These are phyloP conservation scores for Taphrina populina DNA, from an alignment of 1,139 yeast genomes.

Conservation along the genomic window DNA sequence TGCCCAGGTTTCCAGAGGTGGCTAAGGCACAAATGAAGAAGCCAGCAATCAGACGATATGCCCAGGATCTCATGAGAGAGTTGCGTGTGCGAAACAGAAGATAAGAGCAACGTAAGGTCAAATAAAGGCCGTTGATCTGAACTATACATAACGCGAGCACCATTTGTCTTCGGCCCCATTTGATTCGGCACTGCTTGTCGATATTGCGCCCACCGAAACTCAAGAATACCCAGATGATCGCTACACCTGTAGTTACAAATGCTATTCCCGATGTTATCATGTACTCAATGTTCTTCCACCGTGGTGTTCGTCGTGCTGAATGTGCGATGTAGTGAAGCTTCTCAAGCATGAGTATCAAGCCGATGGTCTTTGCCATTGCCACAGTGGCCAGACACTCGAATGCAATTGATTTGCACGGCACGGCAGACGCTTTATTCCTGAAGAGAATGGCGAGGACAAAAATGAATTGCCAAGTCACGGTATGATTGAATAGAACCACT, in stretches of 20 bases:
- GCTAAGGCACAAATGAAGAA: not conserved
- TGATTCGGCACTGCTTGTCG: not conserved
- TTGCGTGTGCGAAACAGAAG: not conserved
- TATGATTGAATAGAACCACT: no score
- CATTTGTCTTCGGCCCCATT: no score
- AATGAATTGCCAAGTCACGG: no score
- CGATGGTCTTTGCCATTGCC: no score
- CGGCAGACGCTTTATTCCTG: no score
- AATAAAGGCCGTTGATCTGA: not conserved
- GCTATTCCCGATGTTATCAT: not conserved
- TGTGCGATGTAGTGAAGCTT: no score
- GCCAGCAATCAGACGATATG: not conserved
- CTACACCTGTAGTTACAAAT: not conserved
- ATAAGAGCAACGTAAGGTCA: slow-evolving; percentile 1
- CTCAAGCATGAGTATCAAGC: no score
- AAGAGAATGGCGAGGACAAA: no score
- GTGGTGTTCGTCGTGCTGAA: no score
- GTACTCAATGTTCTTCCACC: not conserved
- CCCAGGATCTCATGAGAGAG: slow-evolving; percentile 10
- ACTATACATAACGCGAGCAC: not conserved
- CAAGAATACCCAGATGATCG: not conserved
- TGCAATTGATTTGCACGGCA: no score
- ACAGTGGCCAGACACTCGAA: no score
- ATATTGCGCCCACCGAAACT: not conserved
- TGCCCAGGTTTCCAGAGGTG: not conserved